Percentiles rank a stretch among this genome's conserved stretches.
These are phyloP conservation scores for Hypholoma sublateritium DNA, from an alignment of 768 basidiomycete species.

Conservation along the genomic window DNA sequence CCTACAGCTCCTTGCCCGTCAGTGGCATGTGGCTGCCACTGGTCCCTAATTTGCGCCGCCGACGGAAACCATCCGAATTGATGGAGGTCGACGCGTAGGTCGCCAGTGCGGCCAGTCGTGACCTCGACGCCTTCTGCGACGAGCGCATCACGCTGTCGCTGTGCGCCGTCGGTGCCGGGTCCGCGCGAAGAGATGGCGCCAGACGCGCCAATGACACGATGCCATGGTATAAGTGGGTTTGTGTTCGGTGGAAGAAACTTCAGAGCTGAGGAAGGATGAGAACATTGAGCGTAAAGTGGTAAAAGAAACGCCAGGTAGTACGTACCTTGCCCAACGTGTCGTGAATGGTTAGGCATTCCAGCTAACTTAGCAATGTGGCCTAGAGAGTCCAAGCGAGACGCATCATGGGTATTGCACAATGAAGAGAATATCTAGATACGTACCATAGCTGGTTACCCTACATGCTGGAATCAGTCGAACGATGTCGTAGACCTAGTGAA, in stretches of 20 bases:
- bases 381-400: constrained; percentile 24
- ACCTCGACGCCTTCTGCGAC: constrained; percentile 86
- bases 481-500: constrained; percentile 65
- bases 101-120: constrained; percentile 50
- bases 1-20: constrained; percentile 7
- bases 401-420: background rate
- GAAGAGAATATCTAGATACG: constrained; percentile 3
- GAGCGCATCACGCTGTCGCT: constrained; percentile 71
- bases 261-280: constrained; percentile 50
- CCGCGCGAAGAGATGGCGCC: constrained; percentile 82
- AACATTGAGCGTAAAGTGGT: background rate
- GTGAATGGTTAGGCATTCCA: constrained; percentile 76
- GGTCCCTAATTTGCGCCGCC: constrained; percentile 9
- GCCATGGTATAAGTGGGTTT: constrained; percentile 76
- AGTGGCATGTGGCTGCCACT: background rate
- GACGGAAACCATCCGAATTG: constrained; percentile 71
- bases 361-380: constrained; percentile 80
- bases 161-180: constrained; percentile 79
- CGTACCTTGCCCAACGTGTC: constrained; percentile 82
- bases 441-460: constrained; percentile 78
- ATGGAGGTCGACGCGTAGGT: constrained; percentile 55
- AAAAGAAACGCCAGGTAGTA: background rate
- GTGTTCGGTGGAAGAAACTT: constrained; percentile 65
- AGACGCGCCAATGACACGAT: constrained; percentile 70
- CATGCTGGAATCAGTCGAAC: constrained; percentile 68